Evolutionary conservation across 2,329 filamentous ascomycete genomes (phyloP).

Genomic region (Talaromyces sp.): DNA sequence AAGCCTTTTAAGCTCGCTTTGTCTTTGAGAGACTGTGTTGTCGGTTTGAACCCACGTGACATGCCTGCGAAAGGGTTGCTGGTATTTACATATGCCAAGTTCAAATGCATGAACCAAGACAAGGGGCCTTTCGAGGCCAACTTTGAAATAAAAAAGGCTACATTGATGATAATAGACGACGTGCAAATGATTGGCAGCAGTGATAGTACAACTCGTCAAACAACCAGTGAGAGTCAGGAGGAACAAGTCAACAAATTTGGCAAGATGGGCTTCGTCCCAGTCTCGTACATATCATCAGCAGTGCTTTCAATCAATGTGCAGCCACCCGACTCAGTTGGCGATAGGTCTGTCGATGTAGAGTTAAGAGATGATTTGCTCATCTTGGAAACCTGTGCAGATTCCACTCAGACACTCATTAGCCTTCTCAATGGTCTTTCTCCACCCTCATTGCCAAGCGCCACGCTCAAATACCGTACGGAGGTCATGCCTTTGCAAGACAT

Average conservation of each 20-base stretch:
- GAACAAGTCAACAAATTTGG: conserved; percentile 52
- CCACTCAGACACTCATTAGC: conserved; percentile 83
- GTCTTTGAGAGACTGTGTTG: conserved; percentile 72
- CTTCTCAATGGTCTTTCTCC: conserved; percentile 77
- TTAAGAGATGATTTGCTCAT: conserved; percentile 82
- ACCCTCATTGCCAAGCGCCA: conserved; percentile 75
- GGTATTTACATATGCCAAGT: conserved; percentile 71
- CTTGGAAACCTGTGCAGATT: conserved; percentile 93
- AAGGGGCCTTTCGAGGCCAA: conserved; percentile 62
- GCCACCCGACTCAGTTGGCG: conserved; percentile 54
- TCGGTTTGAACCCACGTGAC: conserved; percentile 80
- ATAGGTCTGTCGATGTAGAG: conserved; percentile 72
- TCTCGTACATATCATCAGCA: conserved; percentile 83
- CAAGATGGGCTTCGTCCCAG: conserved; percentile 73
- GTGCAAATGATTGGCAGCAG: conserved; percentile 34
- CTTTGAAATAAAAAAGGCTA: conserved; percentile 73
- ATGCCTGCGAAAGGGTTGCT: conserved; percentile 72
- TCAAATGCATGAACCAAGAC: conserved; percentile 65
- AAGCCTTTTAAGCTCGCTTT: conserved; percentile 58
- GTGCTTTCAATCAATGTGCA: conserved; percentile 63
- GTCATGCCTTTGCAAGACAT: conserved; percentile 83
- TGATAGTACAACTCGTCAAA: conserved; percentile 25
- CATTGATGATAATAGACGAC: conserved; percentile 79
- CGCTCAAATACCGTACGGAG: conserved; percentile 81
- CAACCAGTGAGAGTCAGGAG: conserved; percentile 30